Evolutionary conservation across 164 flowering plant species (phyloP), one percentile per base, ranked within the genome.

Genomic region (Stephania japonica): DNA sequence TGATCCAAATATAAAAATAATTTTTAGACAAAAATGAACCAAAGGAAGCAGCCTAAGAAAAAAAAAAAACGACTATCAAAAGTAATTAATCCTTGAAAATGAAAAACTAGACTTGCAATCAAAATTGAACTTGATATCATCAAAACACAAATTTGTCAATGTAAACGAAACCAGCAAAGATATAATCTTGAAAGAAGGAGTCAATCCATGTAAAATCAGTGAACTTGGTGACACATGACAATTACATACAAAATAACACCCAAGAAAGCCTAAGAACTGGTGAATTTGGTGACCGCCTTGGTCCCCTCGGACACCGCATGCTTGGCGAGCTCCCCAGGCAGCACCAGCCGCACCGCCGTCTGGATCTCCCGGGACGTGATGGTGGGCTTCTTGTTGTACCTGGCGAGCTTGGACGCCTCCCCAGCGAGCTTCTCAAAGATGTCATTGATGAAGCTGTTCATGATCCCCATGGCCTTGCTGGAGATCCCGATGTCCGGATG

Each of bases 301-400:
- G 75, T 73, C 25, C 75, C 75, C 27, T 73, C 75, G 8, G 75
- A 73, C 18, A 73, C 75, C 19, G 75, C 75, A 49, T 73, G 75
- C 25, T 73, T 73, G 2, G 75, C 75, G 3, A 73, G 26, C 47
- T 73, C 75, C 4, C 75, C 75, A n/a, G 75, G 75, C 62, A 73
- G 32, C 56, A 73, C 75, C 6, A 73, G 56, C 11, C 75, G 42
- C 26, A 73, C 75, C 27, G 75, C 75, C 43, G 75, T 73, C 70
- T 73, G 75, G 6, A 73, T 73, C 75, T 73, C 75, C 70, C 75
- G 23, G 9, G 75, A 72, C 24, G 75, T 72, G 9, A 72, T 72
- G 0, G 75, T 72, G 0, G 75, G 75, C 68, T 72, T 72, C 75
- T 72, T 72, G 43, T 72, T 72, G 21, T 72, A 72, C 56, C 75